phyloP scores from a whole-genome alignment of 1,284 basidiomycete genomes.

The Rhodotorula sp. region DNA sequence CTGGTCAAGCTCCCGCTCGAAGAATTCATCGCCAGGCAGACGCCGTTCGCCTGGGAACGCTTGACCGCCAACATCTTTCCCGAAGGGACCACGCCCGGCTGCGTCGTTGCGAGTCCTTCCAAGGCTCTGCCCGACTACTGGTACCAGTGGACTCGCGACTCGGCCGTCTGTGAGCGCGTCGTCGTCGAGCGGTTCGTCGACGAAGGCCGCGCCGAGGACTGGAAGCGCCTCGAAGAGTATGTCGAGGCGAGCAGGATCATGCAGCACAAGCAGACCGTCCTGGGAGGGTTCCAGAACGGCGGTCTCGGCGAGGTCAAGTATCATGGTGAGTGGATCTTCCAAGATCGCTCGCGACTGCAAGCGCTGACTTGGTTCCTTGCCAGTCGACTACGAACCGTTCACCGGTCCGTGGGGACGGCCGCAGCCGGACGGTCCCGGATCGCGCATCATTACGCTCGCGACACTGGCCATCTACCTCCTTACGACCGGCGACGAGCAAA shows the following conservation, averaged over 20 bases:
- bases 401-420: slow-evolving; percentile 35
- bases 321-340: slow-evolving; percentile 44
- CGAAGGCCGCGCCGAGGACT: slow-evolving; percentile 14
- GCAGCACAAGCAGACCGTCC: slow-evolving; percentile 51
- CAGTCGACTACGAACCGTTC: slow-evolving; percentile 28
- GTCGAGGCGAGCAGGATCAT: slow-evolving; percentile 44
- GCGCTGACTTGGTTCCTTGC: no score
- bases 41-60: slow-evolving; percentile 21
- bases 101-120: slow-evolving; percentile 52
- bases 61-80: slow-evolving; percentile 41
- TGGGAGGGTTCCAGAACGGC: slow-evolving; percentile 53
- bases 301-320: slow-evolving; percentile 60
- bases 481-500: slow-evolving; percentile 46
- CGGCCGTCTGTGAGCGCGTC: slow-evolving; percentile 49
- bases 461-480: slow-evolving; percentile 53
- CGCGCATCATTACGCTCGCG: slow-evolving; percentile 52
- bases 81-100: slow-evolving; percentile 38
- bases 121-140: slow-evolving; percentile 53
- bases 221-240: slow-evolving; percentile 34
- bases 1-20: slow-evolving; percentile 25
- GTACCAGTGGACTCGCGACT: slow-evolving; percentile 56
- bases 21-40: slow-evolving; percentile 32
- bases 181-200: slow-evolving; percentile 37
- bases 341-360: no score
- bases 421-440: slow-evolving; percentile 54